Conservation (phyloP, 2,329 filamentous ascomycete species). For the Fusarium begoniae region DNA sequence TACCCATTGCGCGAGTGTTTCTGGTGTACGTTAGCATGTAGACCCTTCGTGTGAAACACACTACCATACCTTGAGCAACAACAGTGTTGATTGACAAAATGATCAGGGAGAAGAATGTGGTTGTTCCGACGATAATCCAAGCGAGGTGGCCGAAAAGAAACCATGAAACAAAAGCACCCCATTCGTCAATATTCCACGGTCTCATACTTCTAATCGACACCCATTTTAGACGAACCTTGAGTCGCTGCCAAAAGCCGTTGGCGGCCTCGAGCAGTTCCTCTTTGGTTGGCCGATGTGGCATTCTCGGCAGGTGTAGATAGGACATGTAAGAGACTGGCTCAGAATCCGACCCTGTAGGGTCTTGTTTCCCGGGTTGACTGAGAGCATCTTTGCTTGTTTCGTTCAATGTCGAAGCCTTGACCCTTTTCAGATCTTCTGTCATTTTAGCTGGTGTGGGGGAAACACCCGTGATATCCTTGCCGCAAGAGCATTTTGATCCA, state of each 20-base stretch:
- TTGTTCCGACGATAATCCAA: slow-evolving; percentile 96
- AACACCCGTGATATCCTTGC: slow-evolving; percentile 30
- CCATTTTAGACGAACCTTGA: slow-evolving; percentile 97
- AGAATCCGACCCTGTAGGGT: slow-evolving; percentile 25
- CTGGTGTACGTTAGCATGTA: slow-evolving; percentile 52
- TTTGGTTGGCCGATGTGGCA: slow-evolving; percentile 89
- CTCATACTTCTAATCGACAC: slow-evolving; percentile 92
- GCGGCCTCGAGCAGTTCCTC: slow-evolving; percentile 92
- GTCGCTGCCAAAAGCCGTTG: slow-evolving; percentile 89
- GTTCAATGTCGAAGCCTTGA: slow-evolving; percentile 13
- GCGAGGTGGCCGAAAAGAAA: slow-evolving; percentile 91
- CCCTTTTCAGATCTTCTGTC: slow-evolving; percentile 25
- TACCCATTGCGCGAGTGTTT: slow-evolving; percentile 91
- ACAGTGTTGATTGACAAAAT: slow-evolving; percentile 96
- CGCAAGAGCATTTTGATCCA: slow-evolving; percentile 38
- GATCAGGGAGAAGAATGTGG: slow-evolving; percentile 92
- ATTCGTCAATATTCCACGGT: slow-evolving; percentile 96
- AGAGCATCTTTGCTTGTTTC: slow-evolving; percentile 17
- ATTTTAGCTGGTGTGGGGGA: slow-evolving; percentile 11
- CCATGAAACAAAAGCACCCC: slow-evolving; percentile 94
- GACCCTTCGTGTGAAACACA: neutral
- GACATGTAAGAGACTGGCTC: slow-evolving; percentile 63
- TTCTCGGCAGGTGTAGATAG: slow-evolving; percentile 69
- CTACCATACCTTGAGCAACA: slow-evolving; percentile 81
- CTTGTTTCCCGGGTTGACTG: slow-evolving; percentile 16